Conservation (phyloP, 2,329 filamentous ascomycete species). For the Botryotinia narcissicola region DNA sequence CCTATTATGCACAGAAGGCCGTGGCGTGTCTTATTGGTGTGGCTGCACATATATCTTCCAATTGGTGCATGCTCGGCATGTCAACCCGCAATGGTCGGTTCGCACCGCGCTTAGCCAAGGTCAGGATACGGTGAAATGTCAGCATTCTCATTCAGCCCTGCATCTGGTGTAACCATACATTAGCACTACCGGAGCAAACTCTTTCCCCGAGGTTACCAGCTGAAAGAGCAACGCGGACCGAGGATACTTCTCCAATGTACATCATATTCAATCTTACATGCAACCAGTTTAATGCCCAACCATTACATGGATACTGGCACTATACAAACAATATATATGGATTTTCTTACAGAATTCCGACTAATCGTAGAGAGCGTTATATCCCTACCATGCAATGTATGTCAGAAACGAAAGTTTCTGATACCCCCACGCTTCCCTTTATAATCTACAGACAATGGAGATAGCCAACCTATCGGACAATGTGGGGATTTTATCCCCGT, state of each 20-base stretch:
- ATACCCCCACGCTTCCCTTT: background rate
- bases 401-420: background rate
- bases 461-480: background rate
- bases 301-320: background rate
- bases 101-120: slow-evolving; percentile 9
- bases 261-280: background rate
- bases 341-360: background rate
- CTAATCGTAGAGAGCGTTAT: background rate
- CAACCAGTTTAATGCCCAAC: background rate
- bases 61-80: slow-evolving; percentile 9
- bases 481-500: background rate
- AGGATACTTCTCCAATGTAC: background rate
- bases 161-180: background rate
- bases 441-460: background rate
- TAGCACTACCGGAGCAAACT: background rate
- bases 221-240: background rate
- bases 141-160: slow-evolving; percentile 4
- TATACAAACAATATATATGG: background rate
- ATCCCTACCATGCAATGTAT: background rate
- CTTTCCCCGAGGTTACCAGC: background rate
- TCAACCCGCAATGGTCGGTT: background rate
- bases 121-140: background rate
- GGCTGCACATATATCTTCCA: background rate
- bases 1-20: background rate
- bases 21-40: background rate